phyloP scores from a whole-genome alignment of 2,329 filamentous ascomycete species.

The Emmonsiellopsis sp. region DNA sequence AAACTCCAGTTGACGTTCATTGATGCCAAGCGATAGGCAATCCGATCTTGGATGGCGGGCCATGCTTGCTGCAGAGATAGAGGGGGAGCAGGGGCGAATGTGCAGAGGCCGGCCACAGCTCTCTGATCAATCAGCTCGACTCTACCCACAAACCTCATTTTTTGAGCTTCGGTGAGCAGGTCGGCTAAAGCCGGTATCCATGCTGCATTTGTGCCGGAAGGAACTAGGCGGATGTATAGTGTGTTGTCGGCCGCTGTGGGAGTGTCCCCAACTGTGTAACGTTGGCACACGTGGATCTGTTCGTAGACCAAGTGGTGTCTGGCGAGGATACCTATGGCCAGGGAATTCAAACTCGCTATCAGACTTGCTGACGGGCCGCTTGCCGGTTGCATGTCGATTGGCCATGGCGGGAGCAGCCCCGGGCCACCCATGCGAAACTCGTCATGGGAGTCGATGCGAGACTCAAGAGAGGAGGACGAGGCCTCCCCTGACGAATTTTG shows the following conservation, averaged over 20 bases:
- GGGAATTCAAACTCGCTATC: neutral
- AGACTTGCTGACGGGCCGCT: neutral
- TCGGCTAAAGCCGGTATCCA: neutral
- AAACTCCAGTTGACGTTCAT: neutral
- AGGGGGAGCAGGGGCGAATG: neutral
- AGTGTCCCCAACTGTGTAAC: neutral
- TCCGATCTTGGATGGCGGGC: neutral
- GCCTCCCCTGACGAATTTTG: too few relatives aligned
- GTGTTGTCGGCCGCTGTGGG: constrained; percentile 1
- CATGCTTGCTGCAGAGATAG: neutral
- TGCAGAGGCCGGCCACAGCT: neutral
- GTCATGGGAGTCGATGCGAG: neutral
- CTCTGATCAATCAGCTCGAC: constrained; percentile 1
- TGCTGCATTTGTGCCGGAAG: neutral
- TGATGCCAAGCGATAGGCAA: neutral
- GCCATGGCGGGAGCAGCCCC: constrained; percentile 1
- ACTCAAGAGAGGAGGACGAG: too few relatives aligned
- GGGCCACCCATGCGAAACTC: constrained; percentile 1
- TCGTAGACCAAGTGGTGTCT: neutral
- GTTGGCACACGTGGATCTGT: neutral
- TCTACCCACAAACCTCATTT: neutral
- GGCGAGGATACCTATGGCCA: neutral
- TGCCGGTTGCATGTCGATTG: neutral
- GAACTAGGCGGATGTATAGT: neutral
- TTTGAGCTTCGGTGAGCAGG: neutral